A percentile compares a stretch with the other conserved stretches of the same genome.
These are phyloP conservation scores for Ephemerocybe angulata DNA, from an alignment of 768 basidiomycete genomes.

Conservation along the genomic window DNA sequence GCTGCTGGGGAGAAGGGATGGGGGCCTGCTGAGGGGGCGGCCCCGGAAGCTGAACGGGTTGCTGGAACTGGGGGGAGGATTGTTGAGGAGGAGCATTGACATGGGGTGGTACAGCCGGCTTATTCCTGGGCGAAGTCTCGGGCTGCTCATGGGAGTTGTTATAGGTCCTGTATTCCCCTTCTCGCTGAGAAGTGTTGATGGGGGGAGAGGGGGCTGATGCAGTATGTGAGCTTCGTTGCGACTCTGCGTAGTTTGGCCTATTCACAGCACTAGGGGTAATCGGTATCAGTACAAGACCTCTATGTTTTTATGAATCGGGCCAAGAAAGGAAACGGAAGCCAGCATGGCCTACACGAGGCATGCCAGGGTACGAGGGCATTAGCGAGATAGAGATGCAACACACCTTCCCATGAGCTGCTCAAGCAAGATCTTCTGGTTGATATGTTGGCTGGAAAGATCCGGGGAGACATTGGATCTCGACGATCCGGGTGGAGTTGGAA, in stretches of 20 bases:
- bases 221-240: constrained; percentile 34
- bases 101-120: constrained; percentile 25
- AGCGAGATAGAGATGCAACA: constrained; percentile 27
- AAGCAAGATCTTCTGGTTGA: constrained; percentile 68
- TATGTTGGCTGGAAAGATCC: constrained; percentile 39
- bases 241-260: constrained; percentile 42
- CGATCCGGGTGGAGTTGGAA: constrained; percentile 68
- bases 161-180: constrained; percentile 45
- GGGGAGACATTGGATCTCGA: constrained; percentile 56
- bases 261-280: constrained; percentile 5
- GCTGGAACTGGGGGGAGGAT: constrained; percentile 26
- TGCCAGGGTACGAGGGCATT: constrained; percentile 19
- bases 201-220: constrained; percentile 47
- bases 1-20: not conserved
- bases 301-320: not conserved
- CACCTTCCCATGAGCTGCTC: constrained; percentile 83
- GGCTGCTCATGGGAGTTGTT: constrained; percentile 37
- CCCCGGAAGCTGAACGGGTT: not conserved
- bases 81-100: constrained; percentile 21
- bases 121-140: constrained; percentile 36
- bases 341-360: constrained; percentile 12
- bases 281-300: constrained; percentile 2
- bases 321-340: constrained; percentile 34
- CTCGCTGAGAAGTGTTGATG: constrained; percentile 39
- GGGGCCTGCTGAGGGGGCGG: not conserved